Evolutionary conservation across 768 basidiomycete genomes (phyloP).

Genomic region (Clitopilus passeckerianus): DNA sequence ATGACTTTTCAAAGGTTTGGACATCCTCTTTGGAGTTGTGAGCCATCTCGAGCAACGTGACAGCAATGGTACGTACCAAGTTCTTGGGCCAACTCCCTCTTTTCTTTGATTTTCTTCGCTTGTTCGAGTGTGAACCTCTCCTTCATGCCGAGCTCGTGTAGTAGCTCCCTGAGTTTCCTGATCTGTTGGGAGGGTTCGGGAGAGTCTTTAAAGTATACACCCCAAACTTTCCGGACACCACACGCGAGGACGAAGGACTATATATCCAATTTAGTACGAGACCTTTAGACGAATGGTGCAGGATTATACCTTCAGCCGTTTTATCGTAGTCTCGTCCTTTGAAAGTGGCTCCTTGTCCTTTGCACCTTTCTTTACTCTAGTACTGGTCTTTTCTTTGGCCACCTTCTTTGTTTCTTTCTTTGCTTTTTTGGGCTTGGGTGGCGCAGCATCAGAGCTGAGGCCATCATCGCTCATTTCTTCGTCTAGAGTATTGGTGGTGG

Average conservation of each 20-base stretch:
- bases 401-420: constrained; percentile 3
- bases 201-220: constrained; percentile 61
- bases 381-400: constrained; percentile 12
- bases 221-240: constrained; percentile 75
- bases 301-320: constrained; percentile 58
- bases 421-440: neutral
- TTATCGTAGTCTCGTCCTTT: constrained; percentile 73
- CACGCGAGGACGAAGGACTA: constrained; percentile 70
- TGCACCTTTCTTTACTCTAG: constrained; percentile 21
- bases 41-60: neutral
- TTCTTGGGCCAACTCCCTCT: constrained; percentile 74
- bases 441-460: neutral
- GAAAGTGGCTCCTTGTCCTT: constrained; percentile 26
- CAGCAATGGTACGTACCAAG: constrained; percentile 46
- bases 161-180: constrained; percentile 54
- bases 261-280: neutral
- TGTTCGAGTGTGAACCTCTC: constrained; percentile 76
- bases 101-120: constrained; percentile 68
- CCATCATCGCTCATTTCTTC: neutral
- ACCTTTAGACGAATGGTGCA: neutral
- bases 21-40: constrained; percentile 57
- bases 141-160: constrained; percentile 75
- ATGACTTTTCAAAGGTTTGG: constrained; percentile 56
- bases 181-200: constrained; percentile 60
- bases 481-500: neutral